Evolutionary conservation across 164 flowering plant genomes (phyloP).

Genomic region (Brasenia schreberi): DNA sequence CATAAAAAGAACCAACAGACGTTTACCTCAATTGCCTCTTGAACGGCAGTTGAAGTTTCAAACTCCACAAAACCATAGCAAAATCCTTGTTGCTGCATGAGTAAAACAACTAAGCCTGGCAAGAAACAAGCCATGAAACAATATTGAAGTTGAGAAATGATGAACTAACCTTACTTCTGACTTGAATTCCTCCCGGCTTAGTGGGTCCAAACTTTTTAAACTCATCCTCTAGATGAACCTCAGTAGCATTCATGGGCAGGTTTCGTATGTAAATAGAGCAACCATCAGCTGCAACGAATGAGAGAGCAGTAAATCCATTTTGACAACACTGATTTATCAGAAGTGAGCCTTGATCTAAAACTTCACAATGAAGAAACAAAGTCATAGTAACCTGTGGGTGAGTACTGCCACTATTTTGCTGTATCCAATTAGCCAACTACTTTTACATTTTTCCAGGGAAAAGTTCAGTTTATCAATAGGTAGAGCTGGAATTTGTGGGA

Average conservation of each 20-base stretch:
- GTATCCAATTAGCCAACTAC: background rate
- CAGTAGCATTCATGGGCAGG: constrained; percentile 50
- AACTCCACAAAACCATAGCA: constrained; percentile 86
- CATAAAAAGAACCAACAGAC: constrained; percentile 2
- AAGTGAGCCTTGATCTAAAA: constrained; percentile 13
- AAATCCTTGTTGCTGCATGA: constrained; percentile 40
- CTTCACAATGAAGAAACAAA: too few relatives aligned
- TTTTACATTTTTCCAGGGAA: too few relatives aligned
- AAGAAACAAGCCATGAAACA: background rate
- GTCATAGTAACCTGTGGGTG: background rate
- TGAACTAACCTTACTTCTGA: constrained; percentile 38
- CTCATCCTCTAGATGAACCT: constrained; percentile 46
- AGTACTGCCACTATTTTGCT: too few relatives aligned
- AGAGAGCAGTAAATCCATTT: background rate
- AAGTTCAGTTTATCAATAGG: background rate
- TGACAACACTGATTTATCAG: constrained; percentile 16
- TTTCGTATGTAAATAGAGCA: constrained; percentile 59
- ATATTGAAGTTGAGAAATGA: background rate
- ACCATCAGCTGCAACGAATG: constrained; percentile 41
- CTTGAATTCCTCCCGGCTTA: constrained; percentile 54
- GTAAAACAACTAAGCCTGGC: background rate
- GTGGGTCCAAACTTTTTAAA: constrained; percentile 71
- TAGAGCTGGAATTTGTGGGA: background rate
- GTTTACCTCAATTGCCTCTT: constrained; percentile 35
- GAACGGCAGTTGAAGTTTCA: constrained; percentile 52